These are phyloP conservation scores for Ustilago bromivora DNA, from an alignment of 1,284 basidiomycete genomes.

Conservation along the genomic window DNA sequence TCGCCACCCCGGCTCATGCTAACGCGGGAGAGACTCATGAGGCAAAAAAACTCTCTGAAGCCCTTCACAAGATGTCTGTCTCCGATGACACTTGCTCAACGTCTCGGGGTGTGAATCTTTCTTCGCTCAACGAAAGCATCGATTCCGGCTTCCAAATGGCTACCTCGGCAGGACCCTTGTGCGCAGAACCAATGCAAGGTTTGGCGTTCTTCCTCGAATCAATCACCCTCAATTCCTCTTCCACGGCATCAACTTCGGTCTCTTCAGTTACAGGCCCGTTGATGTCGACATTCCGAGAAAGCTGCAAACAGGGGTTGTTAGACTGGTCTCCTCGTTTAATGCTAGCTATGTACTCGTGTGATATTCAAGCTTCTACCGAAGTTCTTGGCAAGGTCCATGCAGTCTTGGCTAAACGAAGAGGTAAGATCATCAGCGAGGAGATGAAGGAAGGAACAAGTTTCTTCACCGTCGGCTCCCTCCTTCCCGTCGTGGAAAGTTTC, in stretches of 20 bases:
- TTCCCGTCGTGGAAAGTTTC: constrained; percentile 98
- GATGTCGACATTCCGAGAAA: constrained; percentile 88
- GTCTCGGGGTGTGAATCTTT: constrained; percentile 14
- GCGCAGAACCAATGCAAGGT: constrained; percentile 93
- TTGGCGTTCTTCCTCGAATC: constrained; percentile 90
- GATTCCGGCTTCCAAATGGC: constrained; percentile 97
- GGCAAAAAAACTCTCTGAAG: constrained; percentile 28
- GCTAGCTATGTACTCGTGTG: constrained; percentile 98
- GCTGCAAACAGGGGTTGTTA: constrained; percentile 86
- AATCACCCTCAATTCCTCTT: constrained; percentile 73
- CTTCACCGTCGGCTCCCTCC: constrained; percentile 87
- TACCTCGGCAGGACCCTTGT: constrained; percentile 91
- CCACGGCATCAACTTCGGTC: constrained; percentile 76
- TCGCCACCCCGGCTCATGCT: constrained; percentile 26
- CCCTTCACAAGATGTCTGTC: constrained; percentile 29
- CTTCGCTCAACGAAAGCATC: constrained; percentile 72
- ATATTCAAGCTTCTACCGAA: constrained; percentile 97
- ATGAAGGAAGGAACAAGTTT: constrained; percentile 98
- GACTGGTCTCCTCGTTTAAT: constrained; percentile 98
- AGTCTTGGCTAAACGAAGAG: constrained; percentile 89
- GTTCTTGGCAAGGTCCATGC: constrained; percentile 98
- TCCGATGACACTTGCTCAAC: neutral
- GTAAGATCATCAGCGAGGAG: constrained; percentile 93
- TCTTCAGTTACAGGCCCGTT: constrained; percentile 87
- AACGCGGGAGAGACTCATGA: neutral